Base-by-base conservation (phyloP, 2,329 filamentous ascomycete genomes). In the Byssochlamys sp. region DNA sequence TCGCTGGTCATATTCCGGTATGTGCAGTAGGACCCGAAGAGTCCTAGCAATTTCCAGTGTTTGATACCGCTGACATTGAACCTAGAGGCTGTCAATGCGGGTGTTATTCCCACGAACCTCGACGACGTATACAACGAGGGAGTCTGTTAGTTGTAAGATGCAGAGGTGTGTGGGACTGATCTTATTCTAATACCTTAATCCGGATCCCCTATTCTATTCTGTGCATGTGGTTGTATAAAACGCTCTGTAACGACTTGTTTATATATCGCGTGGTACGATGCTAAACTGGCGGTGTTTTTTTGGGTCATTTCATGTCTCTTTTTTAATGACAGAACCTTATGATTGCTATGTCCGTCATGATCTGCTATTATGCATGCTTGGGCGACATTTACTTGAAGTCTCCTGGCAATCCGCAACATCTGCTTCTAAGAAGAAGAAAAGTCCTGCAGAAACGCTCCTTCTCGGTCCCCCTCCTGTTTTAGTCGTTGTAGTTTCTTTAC, bases 11-110 rank as follows among this genome's bases (percentile, higher is more conserved):
- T 71, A 70, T 57, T 56, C 65, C 45, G 64, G 67, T 68, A 60
- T 26, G 2, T 35, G 12, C 3, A n/a, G 28, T 4, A 12, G 31
- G 5, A 53, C 52, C 19, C 26, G 9, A n/a, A 7, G n/a, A 29
- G 57, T 55, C 3, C 50, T 49, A 33, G 55, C 28, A 27, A 26
- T 51, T 4, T 33, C 58, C 24, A 56, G 58, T 35, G 77, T 80
- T 61, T 80, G 77, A 25, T 81, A 79, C 79, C 76, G 76, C 59
- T 81, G 82, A 62, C 67, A 74, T 33, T 52, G 11, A 48, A 28
- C 5, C 10, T 57, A 65, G 72, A 71, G 63, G 76, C 73, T 35
- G 71, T 75, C 25, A 62, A 64, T 10, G 73, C 72, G 3, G 74
- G 74, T 7, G 72, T 75, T 7, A 76, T 76, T 55, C 70, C 73